A percentile compares a stretch with the other conserved stretches of the same genome.
Evolutionary conservation across 768 basidiomycete species (phyloP).

Genomic region (Termitomyces sp.): DNA sequence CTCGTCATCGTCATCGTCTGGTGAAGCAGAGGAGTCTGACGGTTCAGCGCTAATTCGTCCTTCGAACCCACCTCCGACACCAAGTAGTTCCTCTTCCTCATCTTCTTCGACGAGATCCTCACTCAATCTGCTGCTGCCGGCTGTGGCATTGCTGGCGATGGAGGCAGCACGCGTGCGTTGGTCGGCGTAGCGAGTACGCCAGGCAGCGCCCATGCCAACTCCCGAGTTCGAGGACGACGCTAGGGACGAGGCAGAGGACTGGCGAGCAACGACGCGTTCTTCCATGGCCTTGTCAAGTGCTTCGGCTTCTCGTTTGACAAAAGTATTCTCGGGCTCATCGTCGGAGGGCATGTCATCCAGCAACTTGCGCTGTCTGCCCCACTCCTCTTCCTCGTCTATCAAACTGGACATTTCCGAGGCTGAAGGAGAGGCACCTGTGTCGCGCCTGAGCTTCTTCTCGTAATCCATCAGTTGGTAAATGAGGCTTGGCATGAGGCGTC

Average conservation of each 20-base stretch:
- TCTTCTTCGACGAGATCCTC: conserved; percentile 82
- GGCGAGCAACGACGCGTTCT: conserved; percentile 72
- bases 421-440: conserved; percentile 37
- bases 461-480: conserved; percentile 94
- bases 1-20: conserved; percentile 38
- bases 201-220: conserved; percentile 61
- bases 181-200: conserved; percentile 55
- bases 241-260: conserved; percentile 61
- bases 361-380: conserved; percentile 63
- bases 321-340: conserved; percentile 48
- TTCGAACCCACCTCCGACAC: conserved; percentile 63
- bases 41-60: conserved; percentile 27
- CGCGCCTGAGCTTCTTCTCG: conserved; percentile 64
- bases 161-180: conserved; percentile 70
- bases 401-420: conserved; percentile 51
- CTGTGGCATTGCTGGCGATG: conserved; percentile 64
- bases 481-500: conserved; percentile 43
- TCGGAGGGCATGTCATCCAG: conserved; percentile 53
- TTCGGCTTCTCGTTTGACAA: conserved; percentile 72
- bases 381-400: conserved; percentile 74
- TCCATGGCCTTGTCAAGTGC: conserved; percentile 88
- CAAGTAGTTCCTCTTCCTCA: conserved; percentile 69
- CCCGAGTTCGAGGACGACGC: conserved; percentile 51
- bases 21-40: conserved; percentile 37
- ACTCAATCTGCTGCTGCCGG: conserved; percentile 67